Evolutionary conservation across 2,329 filamentous ascomycete genomes (phyloP), one percentile per base, ranked within the genome.

Genomic region (Xenoacremonium recifei): DNA sequence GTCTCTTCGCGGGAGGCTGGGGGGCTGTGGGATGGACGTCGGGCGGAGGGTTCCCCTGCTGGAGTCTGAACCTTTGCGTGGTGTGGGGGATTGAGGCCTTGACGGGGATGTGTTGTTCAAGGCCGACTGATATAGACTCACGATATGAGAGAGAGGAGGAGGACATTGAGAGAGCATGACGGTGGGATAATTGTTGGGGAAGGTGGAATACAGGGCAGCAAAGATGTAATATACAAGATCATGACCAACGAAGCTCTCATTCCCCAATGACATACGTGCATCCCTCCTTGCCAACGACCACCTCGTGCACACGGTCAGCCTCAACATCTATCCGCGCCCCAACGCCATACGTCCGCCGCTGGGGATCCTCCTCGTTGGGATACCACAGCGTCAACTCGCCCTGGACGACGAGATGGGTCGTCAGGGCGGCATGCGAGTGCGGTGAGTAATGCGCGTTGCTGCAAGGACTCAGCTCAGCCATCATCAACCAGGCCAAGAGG

Each of bases 191-290:
- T 11, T 15, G 13, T 25, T 20, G 12, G n/a, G n/a, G n/a, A n/a
- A n/a, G n/a, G n/a, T n/a, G n/a, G n/a, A n/a, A n/a, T n/a, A n/a
- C n/a, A n/a, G n/a, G n/a, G n/a, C n/a, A n/a, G n/a, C n/a, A n/a
- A n/a, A n/a, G n/a, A n/a, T n/a, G n/a, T n/a, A n/a, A n/a, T n/a
- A n/a, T n/a, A n/a, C n/a, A n/a, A n/a, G n/a, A n/a, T n/a, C n/a
- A n/a, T n/a, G n/a, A n/a, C n/a, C n/a, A n/a, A n/a, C n/a, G n/a
- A n/a, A n/a, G n/a, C n/a, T n/a, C n/a, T n/a, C n/a, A n/a, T n/a
- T 83, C 79, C 35, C 81, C 79, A 57, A 82, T 79, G 7, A 82
- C 80, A 66, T 84, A 85, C 3, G 80, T 86, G 60, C 85, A 88
- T 0, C 85, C 85, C 45, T 77, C 67, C 1, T 62, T 52, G 2